Percentiles rank a stretch among this genome's conserved stretches.
phyloP scores from a whole-genome alignment of 441 rosid genomes.

The Arabidopsis hybrid region DNA sequence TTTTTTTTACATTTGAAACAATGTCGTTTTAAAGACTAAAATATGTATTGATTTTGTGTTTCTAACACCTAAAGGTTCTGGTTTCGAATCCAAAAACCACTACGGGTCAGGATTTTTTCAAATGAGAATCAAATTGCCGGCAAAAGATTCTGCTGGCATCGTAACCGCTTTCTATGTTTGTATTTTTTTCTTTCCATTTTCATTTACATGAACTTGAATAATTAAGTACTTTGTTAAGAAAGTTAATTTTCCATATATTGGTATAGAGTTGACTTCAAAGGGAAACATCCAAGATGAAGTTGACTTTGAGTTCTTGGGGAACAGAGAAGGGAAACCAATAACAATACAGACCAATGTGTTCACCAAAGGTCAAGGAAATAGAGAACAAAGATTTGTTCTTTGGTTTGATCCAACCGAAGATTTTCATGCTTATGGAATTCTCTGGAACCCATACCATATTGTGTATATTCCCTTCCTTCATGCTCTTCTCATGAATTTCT shows the following conservation, averaged over 20 bases:
- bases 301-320: constrained; percentile 83
- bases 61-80: constrained; percentile 53
- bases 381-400: constrained; percentile 63
- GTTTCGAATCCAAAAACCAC: constrained; percentile 70
- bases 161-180: constrained; percentile 76
- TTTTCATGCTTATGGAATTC: constrained; percentile 62
- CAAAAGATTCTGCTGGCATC: constrained; percentile 78
- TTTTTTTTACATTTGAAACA: neutral
- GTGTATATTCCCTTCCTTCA: constrained; percentile 49
- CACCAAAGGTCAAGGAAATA: constrained; percentile 56
- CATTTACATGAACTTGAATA: constrained; percentile 60
- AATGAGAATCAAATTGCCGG: constrained; percentile 76
- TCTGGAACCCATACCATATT: constrained; percentile 73
- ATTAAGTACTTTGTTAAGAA: neutral
- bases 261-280: constrained; percentile 51
- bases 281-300: constrained; percentile 62
- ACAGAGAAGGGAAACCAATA: constrained; percentile 61
- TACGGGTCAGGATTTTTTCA: constrained; percentile 83
- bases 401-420: constrained; percentile 77
- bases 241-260: neutral
- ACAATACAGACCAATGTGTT: constrained; percentile 70
- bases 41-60: neutral
- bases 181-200: constrained; percentile 42
- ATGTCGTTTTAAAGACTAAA: neutral
- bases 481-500: neutral